Conservation (phyloP, 768 basidiomycete species). For the Boletus edulis region DNA sequence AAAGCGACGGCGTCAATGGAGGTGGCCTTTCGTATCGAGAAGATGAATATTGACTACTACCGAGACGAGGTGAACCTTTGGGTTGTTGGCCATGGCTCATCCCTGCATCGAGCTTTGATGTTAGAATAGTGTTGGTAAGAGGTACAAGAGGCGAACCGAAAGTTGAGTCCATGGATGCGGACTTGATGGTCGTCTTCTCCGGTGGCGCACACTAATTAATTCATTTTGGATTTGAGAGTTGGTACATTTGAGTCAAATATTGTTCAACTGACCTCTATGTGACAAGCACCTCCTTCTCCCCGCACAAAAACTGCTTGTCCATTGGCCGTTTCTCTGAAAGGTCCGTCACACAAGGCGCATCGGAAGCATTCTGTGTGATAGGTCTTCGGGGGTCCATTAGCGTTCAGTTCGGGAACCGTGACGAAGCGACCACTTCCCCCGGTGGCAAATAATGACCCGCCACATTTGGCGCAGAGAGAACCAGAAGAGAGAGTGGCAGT, state of each 20-base stretch:
- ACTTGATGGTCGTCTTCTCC: constrained; percentile 25
- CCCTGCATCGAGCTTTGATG: constrained; percentile 2
- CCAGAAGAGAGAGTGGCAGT: constrained; percentile 36
- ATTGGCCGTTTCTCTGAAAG: constrained; percentile 57
- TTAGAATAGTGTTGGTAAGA: constrained; percentile 18
- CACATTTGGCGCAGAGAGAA: constrained; percentile 60
- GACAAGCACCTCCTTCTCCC: constrained; percentile 62
- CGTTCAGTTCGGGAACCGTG: constrained; percentile 56
- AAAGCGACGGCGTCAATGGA: constrained; percentile 13
- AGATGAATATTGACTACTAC: constrained; percentile 22
- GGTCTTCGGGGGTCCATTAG: constrained; percentile 45
- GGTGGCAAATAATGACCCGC: constrained; percentile 52
- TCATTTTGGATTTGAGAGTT: constrained; percentile 5
- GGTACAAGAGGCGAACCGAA: constrained; percentile 19
- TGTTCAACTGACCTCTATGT: constrained; percentile 47
- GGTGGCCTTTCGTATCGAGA: constrained; percentile 30
- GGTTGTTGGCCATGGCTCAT: constrained; percentile 8
- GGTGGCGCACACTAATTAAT: constrained; percentile 42
- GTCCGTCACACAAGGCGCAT: constrained; percentile 61
- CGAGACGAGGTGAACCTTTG: constrained; percentile 12
- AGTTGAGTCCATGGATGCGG: constrained; percentile 9
- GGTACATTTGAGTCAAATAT: not conserved
- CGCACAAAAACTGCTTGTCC: constrained; percentile 74
- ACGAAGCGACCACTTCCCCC: constrained; percentile 64
- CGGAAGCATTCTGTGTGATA: constrained; percentile 79